Base-by-base conservation (phyloP, 306 rosid genomes). In the Aeschynomene evenia region DNA sequence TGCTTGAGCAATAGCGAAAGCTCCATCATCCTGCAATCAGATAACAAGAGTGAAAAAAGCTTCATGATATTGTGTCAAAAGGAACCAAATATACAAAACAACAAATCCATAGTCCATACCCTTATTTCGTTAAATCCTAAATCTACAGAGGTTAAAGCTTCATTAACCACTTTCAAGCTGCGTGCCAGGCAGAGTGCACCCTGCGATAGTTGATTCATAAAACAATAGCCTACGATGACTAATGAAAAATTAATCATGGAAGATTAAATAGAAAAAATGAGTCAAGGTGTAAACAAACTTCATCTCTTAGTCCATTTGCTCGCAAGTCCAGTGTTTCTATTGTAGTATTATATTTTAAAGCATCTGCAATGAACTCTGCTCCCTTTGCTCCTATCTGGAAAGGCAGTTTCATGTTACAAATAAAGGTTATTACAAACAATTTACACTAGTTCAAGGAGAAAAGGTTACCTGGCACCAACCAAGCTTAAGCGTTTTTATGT, bases 1-100 rank as follows among this genome's bases (percentile, higher is more conserved):
- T 49, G 98, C 98, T 84, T 94, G 98, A 67, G 98, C 95, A 82
- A 94, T 94, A 31, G 98, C 97, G 39, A 94, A 94, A 48, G 97
- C 98, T 12, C 97, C 98, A 29, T 91, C 96, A 81, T 94, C 98
- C 98, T 94, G 85, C 29, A 46, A 73, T 52, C 70, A 57, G 66
- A 79, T 53, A 52, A 50, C 37, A 3, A 40, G 43, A 56, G 24
- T 56, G 77, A 48, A n/a, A n/a, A n/a, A n/a, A n/a, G n/a, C n/a
- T n/a, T n/a, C n/a, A n/a, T 71, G 37, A 60, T 45, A 67, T 46
- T 52, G 64, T 64, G 31, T 53, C 49, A 14, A 12, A 21, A 14
- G 15, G 37, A 71, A 66, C 53, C 22, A 10, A 26, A 63, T 5
- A 23, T 1, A 50, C 36, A 63, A 55, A 22, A 46, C 29, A 28